Evolutionary conservation across 2,329 filamentous ascomycete genomes (phyloP).

Genomic region (Ophiobolus disseminans): DNA sequence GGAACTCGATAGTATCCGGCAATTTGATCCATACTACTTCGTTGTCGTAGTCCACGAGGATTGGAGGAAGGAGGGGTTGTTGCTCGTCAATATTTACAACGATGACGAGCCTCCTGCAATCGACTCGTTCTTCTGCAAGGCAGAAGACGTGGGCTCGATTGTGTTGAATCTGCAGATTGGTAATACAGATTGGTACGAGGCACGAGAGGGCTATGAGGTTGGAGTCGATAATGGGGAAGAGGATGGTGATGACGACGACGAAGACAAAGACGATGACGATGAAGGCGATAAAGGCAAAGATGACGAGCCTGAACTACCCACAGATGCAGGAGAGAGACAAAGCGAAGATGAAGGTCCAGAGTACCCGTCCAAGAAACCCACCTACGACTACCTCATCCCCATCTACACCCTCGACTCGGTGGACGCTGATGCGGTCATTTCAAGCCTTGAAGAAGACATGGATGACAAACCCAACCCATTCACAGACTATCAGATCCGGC

Average conservation of each 20-base stretch:
- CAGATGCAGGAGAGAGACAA: background rate
- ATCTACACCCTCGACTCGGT: background rate
- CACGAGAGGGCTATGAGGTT: constrained; percentile 57
- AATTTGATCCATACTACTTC: background rate
- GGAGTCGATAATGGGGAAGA: constrained; percentile 39
- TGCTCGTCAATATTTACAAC: background rate
- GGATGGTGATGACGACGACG: constrained; percentile 29
- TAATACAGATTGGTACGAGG: background rate
- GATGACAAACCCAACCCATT: background rate
- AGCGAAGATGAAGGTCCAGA: background rate
- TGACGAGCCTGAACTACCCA: background rate
- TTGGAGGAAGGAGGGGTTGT: background rate
- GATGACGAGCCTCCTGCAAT: background rate
- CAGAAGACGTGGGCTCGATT: background rate
- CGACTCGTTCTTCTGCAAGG: background rate
- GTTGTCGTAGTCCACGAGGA: background rate
- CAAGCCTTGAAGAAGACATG: background rate
- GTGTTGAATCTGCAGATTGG: background rate
- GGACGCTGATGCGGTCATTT: background rate
- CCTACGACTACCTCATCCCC: background rate
- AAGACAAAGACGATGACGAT: constrained; percentile 8
- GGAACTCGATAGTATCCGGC: background rate
- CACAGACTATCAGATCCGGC: background rate
- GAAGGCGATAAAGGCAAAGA: background rate
- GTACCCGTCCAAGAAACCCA: background rate